Conservation (phyloP, 306 rosid genomes). For the Clitoria ternatea region DNA sequence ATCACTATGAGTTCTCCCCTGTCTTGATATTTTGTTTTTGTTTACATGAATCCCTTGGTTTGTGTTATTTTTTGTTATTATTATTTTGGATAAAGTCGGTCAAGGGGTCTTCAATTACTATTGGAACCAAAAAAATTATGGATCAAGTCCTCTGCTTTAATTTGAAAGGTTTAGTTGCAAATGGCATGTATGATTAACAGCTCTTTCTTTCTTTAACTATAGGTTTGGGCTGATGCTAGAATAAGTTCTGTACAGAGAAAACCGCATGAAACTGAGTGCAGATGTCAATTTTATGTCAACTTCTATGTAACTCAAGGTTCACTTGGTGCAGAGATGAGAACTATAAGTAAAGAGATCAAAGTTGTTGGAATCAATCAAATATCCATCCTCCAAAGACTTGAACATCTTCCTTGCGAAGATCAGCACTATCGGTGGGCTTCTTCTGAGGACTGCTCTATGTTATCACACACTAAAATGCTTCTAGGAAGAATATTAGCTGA, state of each 20-base stretch:
- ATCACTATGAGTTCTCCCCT: not conserved
- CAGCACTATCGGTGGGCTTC: conserved; percentile 65
- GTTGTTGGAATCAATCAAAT: conserved; percentile 56
- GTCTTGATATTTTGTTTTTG: not conserved
- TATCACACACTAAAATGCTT: conserved; percentile 63
- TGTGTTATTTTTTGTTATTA: not conserved
- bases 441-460: conserved; percentile 55
- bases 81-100: not conserved
- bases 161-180: conserved; percentile 3
- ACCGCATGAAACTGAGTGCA: conserved; percentile 67
- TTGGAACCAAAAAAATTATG: no score
- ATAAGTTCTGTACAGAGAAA: conserved; percentile 78
- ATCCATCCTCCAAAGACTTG: conserved; percentile 67
- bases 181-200: not conserved
- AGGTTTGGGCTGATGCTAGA: conserved; percentile 83
- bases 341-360: conserved; percentile 52
- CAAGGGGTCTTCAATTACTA: no score
- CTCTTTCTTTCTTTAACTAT: not conserved
- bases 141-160: not conserved
- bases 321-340: conserved; percentile 68
- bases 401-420: conserved; percentile 39
- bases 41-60: not conserved
- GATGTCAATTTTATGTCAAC: conserved; percentile 69
- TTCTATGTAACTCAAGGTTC: conserved; percentile 69
- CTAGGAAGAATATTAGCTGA: conserved; percentile 64